Base-by-base conservation (phyloP, 2,329 filamentous ascomycete species). In the Phymatotrichopsis omnivora region DNA sequence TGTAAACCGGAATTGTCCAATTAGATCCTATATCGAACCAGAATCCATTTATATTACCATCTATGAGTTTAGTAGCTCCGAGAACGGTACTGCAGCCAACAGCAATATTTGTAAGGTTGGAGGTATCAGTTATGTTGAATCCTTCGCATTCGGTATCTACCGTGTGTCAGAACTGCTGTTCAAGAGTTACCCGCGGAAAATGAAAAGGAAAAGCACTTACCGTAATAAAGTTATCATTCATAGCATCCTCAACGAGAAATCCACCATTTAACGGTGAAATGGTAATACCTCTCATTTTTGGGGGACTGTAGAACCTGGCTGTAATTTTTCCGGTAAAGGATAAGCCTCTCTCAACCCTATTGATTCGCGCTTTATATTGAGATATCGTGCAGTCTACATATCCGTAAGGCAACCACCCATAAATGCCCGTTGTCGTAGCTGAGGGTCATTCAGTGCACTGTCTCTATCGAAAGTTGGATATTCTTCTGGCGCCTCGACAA, bases 1-100 rank as follows among this genome's bases (percentile, higher is more conserved):
- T 59, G 46, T 70, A 69, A 0, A 72, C 45, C 0, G 66, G 63
- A 4, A 63, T 56, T 1, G 63, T 62, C 68, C 68, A 73, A 27
- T 58, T 50, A 11, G 65, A 65, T 4, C 62, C 62, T 5, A 62
- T 60, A 20, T 70, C 65, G 19, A 65, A 64, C 17, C 27, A 6
- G 2, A 67, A 50, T 2, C 66, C 51, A 2, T 59, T 56, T 4
- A 57, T 53, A 1, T 60, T 61, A 1, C 57, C 60, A 37, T 68
- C 65, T 1, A 55, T 46, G 7, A 64, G 61, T 12, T 54, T 56
- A 0, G 68, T 62, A 0, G 63, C 62, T 0, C 67, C 68, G 4
- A 62, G 60, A 1, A 72, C 52, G 2, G 68, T 47, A 2, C 64
- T 65, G 40, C 67, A 71, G 7, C 40, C 51, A 4, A 65, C 60